These are phyloP conservation scores for Oryza glaberrima DNA, from an alignment of 176 grass and related monocot species.

Conservation along the genomic window DNA sequence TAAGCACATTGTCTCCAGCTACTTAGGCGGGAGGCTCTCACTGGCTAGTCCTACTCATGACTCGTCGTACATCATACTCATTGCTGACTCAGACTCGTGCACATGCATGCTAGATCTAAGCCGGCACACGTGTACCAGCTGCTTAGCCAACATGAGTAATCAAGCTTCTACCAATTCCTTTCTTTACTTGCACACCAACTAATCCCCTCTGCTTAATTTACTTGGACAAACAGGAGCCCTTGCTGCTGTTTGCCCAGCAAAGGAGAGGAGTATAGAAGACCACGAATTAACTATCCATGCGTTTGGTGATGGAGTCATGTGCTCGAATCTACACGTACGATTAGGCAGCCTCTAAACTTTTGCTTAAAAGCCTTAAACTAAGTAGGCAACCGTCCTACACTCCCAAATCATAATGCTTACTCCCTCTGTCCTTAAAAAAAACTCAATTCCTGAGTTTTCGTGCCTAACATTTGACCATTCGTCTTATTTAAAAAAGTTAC, in stretches of 20 bases:
- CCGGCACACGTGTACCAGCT: slow-evolving; percentile 32
- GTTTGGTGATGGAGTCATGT: not conserved
- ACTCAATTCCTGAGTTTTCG: no score
- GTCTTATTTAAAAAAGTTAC: no score
- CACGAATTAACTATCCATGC: not conserved
- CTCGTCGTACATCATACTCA: slow-evolving; percentile 1
- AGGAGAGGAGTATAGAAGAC: not conserved
- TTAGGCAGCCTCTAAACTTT: not conserved
- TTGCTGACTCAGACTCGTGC: slow-evolving; percentile 21
- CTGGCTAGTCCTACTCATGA: not conserved
- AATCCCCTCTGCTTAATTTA: not conserved
- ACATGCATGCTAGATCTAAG: slow-evolving; percentile 13
- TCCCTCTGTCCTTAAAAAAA: no score
- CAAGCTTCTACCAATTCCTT: not conserved
- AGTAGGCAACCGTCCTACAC: not conserved
- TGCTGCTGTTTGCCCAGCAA: slow-evolving; percentile 23
- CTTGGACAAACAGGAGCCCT: not conserved
- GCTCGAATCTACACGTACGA: slow-evolving; percentile 36
- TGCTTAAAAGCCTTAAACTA: slow-evolving; percentile 12
- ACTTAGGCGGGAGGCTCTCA: not conserved
- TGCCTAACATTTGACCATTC: no score
- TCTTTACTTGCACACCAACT: slow-evolving; percentile 24
- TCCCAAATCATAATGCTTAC: not conserved
- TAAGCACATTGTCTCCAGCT: slow-evolving; percentile 34
- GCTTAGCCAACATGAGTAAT: slow-evolving; percentile 22